These are phyloP conservation scores for Cutaneotrichosporon sp. DNA, from an alignment of 1,284 basidiomycete species.

Conservation along the genomic window DNA sequence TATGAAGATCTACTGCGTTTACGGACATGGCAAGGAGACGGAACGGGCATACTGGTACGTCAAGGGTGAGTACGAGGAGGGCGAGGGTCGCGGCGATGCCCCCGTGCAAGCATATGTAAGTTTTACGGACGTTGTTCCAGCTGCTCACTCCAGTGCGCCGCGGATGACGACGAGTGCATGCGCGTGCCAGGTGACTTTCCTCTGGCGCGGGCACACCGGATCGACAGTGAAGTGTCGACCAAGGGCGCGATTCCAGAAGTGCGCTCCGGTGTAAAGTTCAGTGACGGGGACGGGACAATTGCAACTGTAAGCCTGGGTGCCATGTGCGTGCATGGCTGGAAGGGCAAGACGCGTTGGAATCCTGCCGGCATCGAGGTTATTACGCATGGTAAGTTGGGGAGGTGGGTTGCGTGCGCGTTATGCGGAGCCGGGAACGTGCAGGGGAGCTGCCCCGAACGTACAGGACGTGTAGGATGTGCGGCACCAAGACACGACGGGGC, in stretches of 20 bases:
- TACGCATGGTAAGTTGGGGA: constrained; percentile 74
- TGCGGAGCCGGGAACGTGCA: no score
- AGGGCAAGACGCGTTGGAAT: constrained; percentile 76
- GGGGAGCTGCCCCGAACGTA: no score
- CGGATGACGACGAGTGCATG: constrained; percentile 48
- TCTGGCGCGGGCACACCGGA: constrained; percentile 63
- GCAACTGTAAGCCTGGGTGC: constrained; percentile 80
- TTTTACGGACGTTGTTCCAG: no score
- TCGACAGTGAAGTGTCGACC: constrained; percentile 74
- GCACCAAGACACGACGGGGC: no score
- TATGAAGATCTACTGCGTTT: constrained; percentile 90
- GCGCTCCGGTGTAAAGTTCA: constrained; percentile 76
- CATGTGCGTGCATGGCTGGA: constrained; percentile 97
- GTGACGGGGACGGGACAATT: constrained; percentile 95
- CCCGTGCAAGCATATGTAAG: constrained; percentile 28
- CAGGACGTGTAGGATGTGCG: no score
- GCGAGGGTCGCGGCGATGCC: constrained; percentile 56
- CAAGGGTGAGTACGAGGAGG: constrained; percentile 63
- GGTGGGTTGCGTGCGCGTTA: constrained; percentile 2
- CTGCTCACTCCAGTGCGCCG: constrained; percentile 45
- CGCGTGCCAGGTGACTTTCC: constrained; percentile 58
- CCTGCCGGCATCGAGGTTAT: constrained; percentile 80
- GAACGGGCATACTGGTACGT: constrained; percentile 66
- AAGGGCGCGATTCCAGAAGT: constrained; percentile 62
- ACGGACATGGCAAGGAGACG: constrained; percentile 94